Base-by-base conservation (phyloP, 768 basidiomycete genomes). In the Russula sp. region DNA sequence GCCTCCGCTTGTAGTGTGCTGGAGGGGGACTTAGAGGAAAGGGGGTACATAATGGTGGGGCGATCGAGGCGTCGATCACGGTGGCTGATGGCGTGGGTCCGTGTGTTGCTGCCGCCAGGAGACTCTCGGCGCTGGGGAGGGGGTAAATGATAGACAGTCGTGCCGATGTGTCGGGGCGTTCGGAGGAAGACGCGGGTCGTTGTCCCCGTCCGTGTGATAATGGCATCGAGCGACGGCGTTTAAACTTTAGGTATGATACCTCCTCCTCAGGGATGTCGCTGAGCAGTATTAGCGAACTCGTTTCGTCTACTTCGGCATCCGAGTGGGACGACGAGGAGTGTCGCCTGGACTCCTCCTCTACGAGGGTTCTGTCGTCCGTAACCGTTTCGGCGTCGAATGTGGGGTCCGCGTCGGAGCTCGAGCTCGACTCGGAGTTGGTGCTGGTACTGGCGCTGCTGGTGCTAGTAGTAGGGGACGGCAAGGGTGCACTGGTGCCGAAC, bases 71-170 rank as follows among this genome's bases (percentile, higher is more conserved):
- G 22, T 64, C 59, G 42, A 30, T 40, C 10, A 24, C 16, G 8
- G 59, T 20, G n/a, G 55, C 2, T 7, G 49, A n/a, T 28, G 26
- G 16, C 1, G 34, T 46, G 16, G 40, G 54, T 63, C 58, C 62
- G 52, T 69, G 49, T 18, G 59, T 10, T 36, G 38, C 38, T 40
- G 38, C 16, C 9, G 38, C 38, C 8, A 61, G 59, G 18, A 65
- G 55, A 32, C 57, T 59, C 49, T 61, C 55, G 22, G 54, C 24
- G 24, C 16, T 36, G 32, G 64, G 64, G n/a, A 65, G 48, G 28
- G 64, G 64, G 57, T 61, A 61, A 38, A 65, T 61, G 60, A 65
- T 65, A 18, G 64, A 59, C 40, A 22, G 50, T 38, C 54, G 49
- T 48, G 36, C 46, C 18, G n/a, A 24, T 13, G 49, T 9, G 38